Evolutionary conservation across 2,329 filamentous ascomycete species (phyloP), one percentile per base, ranked within the genome.

Genomic region (Colletotrichum endophyticum): DNA sequence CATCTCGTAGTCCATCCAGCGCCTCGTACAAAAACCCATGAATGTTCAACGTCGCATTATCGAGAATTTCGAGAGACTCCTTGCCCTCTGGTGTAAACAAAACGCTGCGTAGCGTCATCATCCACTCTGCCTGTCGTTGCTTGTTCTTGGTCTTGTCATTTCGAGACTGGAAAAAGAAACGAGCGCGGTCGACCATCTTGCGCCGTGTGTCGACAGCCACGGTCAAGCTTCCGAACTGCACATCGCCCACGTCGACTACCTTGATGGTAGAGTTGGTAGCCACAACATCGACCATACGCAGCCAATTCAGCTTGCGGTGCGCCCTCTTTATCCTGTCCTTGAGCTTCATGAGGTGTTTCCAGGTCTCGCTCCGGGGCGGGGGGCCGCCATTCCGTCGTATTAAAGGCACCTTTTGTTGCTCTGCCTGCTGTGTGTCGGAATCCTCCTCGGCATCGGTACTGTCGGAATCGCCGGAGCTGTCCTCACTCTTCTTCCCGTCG

Each of bases 11-110:
- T 1, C 96, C 97, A 78, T 98, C 95, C 61, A 95, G 88, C 49
- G 96, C 93, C 78, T 95, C 94, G 84, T 98, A 95, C 32, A 99
- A 88, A 77, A 98, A 93, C 8, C 98, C 97, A 84, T 99, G 96
- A 63, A 99, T 91, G 80, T 98, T 99, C 76, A 99, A 87, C 5
- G 95, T 94, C 76, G 95, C 92, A 81, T 96, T 94, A 84, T 99
- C 98, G 79, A 99, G 87, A 4, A 99, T 87, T 84, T 99, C 96
- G 73, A 95, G 92, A 2, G 96, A 94, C 74, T 99, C 96, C 71
- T 91, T 91, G 39, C 95, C 96, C 73, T 98, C 93, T 2, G 95
- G 92, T 0, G 95, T 98, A 81, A 99, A 98, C 8, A 99, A 88
- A 63, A 99, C 91, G 84, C 96, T 98, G 76, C 95, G 92, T 68